Evolutionary conservation across 75 land plant species (phyloP).

Genomic region (Chamaecyparis obtusa): DNA sequence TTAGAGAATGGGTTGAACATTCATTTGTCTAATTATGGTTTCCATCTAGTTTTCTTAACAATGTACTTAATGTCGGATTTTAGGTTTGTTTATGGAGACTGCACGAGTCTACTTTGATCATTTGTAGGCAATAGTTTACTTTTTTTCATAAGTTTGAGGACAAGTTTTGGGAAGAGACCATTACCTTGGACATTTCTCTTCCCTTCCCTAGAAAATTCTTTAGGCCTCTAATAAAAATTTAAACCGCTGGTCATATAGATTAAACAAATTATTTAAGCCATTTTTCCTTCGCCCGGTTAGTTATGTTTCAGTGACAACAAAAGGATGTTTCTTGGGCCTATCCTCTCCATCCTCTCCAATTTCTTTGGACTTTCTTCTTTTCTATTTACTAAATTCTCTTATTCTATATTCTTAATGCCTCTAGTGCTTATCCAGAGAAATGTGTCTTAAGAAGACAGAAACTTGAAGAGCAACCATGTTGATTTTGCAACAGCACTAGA

Average conservation of each 20-base stretch:
- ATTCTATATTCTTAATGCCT: not conserved
- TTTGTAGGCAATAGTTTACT: not conserved
- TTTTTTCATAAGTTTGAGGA: not conserved
- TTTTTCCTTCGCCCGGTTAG: slow-evolving; percentile 97
- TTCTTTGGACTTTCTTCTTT: slow-evolving; percentile 2
- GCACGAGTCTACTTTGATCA: slow-evolving; percentile 81
- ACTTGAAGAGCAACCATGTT: too few species aligned
- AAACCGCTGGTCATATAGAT: slow-evolving; percentile 90
- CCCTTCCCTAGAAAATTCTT: slow-evolving; percentile 70
- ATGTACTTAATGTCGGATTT: slow-evolving; percentile 96
- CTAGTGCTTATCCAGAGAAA: too few species aligned
- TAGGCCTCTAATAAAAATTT: slow-evolving; percentile 84
- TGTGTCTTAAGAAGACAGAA: too few species aligned
- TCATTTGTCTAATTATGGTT: too few species aligned
- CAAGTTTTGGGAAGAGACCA: not conserved
- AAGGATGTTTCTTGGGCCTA: slow-evolving; percentile 92
- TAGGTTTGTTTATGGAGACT: slow-evolving; percentile 97
- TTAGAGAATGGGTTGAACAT: too few species aligned
- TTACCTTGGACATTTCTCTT: slow-evolving; percentile 99
- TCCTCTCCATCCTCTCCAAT: slow-evolving; percentile 51
- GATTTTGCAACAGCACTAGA: too few species aligned
- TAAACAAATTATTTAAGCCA: slow-evolving; percentile 91
- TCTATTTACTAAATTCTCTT: not conserved
- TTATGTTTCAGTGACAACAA: slow-evolving; percentile 98
- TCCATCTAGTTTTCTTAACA: slow-evolving; percentile 41